Percentiles rank a stretch among this genome's conserved stretches.
Evolutionary conservation across 441 rosid genomes (phyloP).

Genomic region (Erysimum pusillum): DNA sequence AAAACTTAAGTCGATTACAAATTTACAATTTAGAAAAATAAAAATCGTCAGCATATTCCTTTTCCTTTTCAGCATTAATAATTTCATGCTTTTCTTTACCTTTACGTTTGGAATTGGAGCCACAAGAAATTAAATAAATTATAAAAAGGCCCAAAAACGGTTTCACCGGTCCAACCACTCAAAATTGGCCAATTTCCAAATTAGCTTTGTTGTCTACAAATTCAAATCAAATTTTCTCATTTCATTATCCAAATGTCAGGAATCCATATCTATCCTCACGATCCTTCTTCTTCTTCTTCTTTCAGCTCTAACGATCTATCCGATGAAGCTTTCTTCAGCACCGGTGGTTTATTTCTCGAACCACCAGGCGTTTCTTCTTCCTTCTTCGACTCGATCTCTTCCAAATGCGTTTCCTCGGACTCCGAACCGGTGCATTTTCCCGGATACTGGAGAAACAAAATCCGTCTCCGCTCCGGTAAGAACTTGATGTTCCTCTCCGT

Average conservation of each 20-base stretch:
- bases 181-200: slow-evolving; percentile 1
- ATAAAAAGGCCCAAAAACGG: neutral
- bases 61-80: slow-evolving; percentile 69
- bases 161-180: slow-evolving; percentile 23
- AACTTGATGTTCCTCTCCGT: slow-evolving; percentile 56
- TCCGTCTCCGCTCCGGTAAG: slow-evolving; percentile 33
- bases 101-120: neutral
- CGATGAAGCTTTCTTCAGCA: slow-evolving; percentile 48
- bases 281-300: slow-evolving; percentile 39
- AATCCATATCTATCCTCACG: slow-evolving; percentile 44
- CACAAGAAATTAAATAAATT: neutral
- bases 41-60: slow-evolving; percentile 52
- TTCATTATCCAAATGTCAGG: slow-evolving; percentile 47
- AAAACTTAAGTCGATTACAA: neutral
- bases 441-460: slow-evolving; percentile 42
- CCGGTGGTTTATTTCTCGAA: slow-evolving; percentile 78
- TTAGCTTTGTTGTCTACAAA: slow-evolving; percentile 6
- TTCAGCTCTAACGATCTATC: slow-evolving; percentile 24
- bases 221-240: neutral
- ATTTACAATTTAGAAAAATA: no score
- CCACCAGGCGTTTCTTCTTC: slow-evolving; percentile 57
- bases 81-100: slow-evolving; percentile 57
- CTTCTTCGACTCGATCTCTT: slow-evolving; percentile 55
- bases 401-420: slow-evolving; percentile 32
- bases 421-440: slow-evolving; percentile 31